Evolutionary conservation across 1,139 yeast genomes (phyloP), one percentile per base, ranked within the genome.

Genomic region (Hemisphaericaspora lyxosophila): DNA sequence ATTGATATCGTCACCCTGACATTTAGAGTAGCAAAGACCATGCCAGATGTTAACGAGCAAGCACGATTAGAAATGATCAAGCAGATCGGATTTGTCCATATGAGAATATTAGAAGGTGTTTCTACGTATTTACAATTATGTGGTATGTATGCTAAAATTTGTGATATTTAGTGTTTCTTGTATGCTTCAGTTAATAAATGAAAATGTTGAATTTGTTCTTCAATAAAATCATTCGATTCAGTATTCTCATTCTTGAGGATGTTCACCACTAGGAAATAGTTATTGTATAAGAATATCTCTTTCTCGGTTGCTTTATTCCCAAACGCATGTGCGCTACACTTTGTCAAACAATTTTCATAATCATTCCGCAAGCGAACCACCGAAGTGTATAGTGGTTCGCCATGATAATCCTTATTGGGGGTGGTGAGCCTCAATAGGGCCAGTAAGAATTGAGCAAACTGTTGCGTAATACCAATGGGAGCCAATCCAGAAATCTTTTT

Each of bases 51-150:
- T 13, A 75, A 72, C 36, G 96, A 89, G 54, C 73, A 71, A 38
- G 70, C 70, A 42, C 67, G 95, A 47, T 69, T 92, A 45, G 94
- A 85, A 41, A 74, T 85, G 55, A 82, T 94, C 45, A 82, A 82
- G 55, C 87, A 85, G 50, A 86, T 92, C 36, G 98, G 98, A 3
- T 82, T 85, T 47, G 79, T 87, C 1, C 97, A 92, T 55, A 83
- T 92, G 92, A 70, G 96, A 46, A 82, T 92, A 5, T 70, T 92
- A 41, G 98, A 92, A 60, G 99, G 99, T 42, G 95, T 94, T 2
- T 78, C 88, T 7, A 82, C 95, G 0, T 85, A 84, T 55, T 64
- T 92, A 46, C 99, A 92, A 57, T 63, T 92, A 45, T 82, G 88
- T 39, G 96, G 96, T 5, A 71, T 94, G 67, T 64, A 88, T 38